These are phyloP conservation scores for Botrytis paeoniae DNA, from an alignment of 2,329 filamentous ascomycete genomes.

Conservation along the genomic window DNA sequence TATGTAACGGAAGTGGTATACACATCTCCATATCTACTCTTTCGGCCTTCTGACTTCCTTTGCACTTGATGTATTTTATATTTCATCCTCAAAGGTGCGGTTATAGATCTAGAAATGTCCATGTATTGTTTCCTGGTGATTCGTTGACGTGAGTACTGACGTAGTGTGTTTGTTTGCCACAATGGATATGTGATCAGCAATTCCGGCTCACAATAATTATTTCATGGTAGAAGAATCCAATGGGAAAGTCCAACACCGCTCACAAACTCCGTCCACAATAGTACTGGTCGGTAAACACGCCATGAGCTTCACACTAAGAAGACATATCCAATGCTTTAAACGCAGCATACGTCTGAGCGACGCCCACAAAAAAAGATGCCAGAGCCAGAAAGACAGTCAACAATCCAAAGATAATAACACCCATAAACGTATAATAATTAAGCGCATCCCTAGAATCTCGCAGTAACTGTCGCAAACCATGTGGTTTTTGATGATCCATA, in stretches of 20 bases:
- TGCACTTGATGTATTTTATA: too few species aligned
- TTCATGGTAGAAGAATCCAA: too few species aligned
- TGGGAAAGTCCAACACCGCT: neutral
- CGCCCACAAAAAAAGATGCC: neutral
- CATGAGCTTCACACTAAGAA: neutral
- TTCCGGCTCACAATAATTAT: too few species aligned
- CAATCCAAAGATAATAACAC: neutral
- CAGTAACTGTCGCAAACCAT: neutral
- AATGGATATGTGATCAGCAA: too few species aligned
- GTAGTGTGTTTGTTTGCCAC: too few species aligned
- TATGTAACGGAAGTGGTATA: too few species aligned
- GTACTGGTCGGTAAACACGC: neutral
- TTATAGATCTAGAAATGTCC: too few species aligned
- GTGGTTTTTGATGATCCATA: neutral
- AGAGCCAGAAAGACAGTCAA: neutral
- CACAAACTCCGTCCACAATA: neutral
- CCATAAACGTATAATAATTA: conserved; percentile 1
- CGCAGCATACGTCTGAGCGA: neutral
- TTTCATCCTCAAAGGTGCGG: too few species aligned
- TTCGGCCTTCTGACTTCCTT: too few species aligned
- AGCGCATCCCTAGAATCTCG: conserved; percentile 3
- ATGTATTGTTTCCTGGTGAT: too few species aligned
- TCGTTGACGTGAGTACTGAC: too few species aligned
- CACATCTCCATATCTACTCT: too few species aligned
- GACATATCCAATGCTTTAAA: conserved; percentile 1